A percentile compares a stretch with the other conserved stretches of the same genome.
phyloP scores from a whole-genome alignment of 2,329 filamentous ascomycete genomes.

The Pseudonectria foliicola region DNA sequence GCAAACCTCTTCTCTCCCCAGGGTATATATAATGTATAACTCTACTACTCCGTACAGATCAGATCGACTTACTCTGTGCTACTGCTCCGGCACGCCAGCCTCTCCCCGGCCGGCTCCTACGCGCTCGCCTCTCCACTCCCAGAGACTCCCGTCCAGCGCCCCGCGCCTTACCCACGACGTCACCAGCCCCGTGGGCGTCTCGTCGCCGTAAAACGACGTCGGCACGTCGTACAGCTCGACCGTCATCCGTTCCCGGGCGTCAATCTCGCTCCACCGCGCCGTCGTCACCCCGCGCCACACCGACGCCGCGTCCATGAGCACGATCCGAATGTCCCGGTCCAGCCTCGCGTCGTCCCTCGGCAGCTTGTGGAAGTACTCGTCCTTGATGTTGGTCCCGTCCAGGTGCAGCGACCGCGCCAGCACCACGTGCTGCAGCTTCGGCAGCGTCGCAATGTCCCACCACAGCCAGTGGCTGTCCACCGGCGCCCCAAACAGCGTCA shows the following conservation, averaged over 20 bases:
- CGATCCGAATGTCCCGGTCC: constrained; percentile 22
- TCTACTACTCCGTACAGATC: no score
- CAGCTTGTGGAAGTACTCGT: constrained; percentile 32
- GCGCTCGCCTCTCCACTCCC: constrained; percentile 25
- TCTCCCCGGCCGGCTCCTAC: constrained; percentile 6
- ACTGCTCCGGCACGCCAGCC: background rate
- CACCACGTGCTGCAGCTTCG: constrained; percentile 34
- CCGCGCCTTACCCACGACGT: constrained; percentile 33
- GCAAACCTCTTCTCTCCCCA: no score
- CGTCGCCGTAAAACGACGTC: constrained; percentile 32
- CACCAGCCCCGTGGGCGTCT: constrained; percentile 29
- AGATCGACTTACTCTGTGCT: background rate
- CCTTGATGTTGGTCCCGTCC: constrained; percentile 30
- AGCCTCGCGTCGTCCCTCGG: constrained; percentile 21
- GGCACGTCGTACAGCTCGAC: constrained; percentile 34
- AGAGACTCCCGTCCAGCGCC: constrained; percentile 34
- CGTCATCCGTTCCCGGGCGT: constrained; percentile 30
- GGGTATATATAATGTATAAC: no score
- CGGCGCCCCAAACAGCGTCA: constrained; percentile 37
- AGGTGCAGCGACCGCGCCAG: constrained; percentile 32
- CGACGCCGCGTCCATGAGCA: constrained; percentile 25
- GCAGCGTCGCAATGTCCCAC: constrained; percentile 30
- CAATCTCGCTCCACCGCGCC: constrained; percentile 26
- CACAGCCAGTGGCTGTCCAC: constrained; percentile 32
- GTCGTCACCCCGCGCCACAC: constrained; percentile 19